phyloP scores from a whole-genome alignment of 352 stramenopile species.

The Globisporangium irregulare region DNA sequence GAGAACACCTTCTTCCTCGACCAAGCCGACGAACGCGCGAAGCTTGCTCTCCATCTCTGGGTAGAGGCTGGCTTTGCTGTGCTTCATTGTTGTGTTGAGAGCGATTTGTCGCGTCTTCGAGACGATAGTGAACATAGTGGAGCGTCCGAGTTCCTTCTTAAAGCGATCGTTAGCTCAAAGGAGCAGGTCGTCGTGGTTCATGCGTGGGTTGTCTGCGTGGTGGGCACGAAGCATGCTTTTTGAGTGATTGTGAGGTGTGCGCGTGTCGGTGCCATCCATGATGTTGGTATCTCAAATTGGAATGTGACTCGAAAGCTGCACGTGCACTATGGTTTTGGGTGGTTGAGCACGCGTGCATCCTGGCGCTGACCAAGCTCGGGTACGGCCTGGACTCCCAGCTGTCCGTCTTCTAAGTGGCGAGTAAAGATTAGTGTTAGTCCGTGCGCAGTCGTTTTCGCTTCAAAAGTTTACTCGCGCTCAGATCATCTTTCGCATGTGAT shows the following conservation, averaged over 20 bases:
- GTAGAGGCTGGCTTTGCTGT: background rate
- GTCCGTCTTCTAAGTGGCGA: no score
- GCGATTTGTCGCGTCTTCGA: background rate
- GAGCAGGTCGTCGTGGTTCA: background rate
- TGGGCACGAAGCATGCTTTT: background rate
- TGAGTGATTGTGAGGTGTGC: background rate
- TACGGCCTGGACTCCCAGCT: constrained; percentile 64
- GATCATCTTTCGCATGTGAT: no score
- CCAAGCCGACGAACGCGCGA: background rate
- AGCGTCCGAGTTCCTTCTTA: background rate
- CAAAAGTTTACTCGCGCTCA: no score
- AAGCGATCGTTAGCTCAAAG: background rate
- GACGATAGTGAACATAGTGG: background rate
- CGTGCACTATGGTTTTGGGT: constrained; percentile 33
- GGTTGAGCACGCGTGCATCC: constrained; percentile 92
- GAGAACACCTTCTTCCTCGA: background rate
- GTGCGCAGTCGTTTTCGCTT: no score
- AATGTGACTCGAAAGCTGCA: constrained; percentile 1
- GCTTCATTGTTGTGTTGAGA: background rate
- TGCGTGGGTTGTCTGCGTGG: background rate
- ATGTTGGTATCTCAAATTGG: background rate
- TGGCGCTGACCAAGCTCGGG: constrained; percentile 82
- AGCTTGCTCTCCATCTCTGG: constrained; percentile 1
- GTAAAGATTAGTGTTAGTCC: no score
- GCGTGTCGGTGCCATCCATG: background rate